phyloP scores from a whole-genome alignment of 495 filamentous ascomycete species.

The Cenococcum geophilum region DNA sequence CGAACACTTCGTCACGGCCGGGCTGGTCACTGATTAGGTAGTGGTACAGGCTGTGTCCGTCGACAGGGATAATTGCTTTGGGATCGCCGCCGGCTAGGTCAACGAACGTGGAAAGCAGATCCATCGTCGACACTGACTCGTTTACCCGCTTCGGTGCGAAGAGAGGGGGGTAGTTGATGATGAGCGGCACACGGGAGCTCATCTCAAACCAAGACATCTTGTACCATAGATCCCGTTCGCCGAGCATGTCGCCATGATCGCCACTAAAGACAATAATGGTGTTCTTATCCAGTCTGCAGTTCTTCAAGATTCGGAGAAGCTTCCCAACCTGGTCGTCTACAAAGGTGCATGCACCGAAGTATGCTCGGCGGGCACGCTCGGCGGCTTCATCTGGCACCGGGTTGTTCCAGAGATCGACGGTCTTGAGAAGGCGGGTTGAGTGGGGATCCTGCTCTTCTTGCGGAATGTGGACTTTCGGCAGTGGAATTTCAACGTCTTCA shows the following conservation, averaged over 20 bases:
- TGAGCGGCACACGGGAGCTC: constrained; percentile 73
- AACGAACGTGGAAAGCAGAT: constrained; percentile 77
- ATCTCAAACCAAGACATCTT: constrained; percentile 91
- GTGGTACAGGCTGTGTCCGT: constrained; percentile 66
- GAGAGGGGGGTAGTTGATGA: constrained; percentile 63
- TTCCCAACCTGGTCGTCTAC: constrained; percentile 83
- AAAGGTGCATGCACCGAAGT: constrained; percentile 83
- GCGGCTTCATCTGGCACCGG: constrained; percentile 73
- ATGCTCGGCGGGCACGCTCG: constrained; percentile 70
- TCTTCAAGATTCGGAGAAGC: constrained; percentile 63
- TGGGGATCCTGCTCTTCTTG: constrained; percentile 76
- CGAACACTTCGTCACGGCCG: constrained; percentile 68
- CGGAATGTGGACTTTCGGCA: constrained; percentile 67
- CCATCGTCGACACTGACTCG: constrained; percentile 77
- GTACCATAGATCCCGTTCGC: constrained; percentile 85
- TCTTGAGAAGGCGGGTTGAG: constrained; percentile 70
- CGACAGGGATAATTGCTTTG: constrained; percentile 60
- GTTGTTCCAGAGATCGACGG: constrained; percentile 72
- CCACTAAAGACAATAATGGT: constrained; percentile 84
- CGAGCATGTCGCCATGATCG: constrained; percentile 90
- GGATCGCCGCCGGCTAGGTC: constrained; percentile 66
- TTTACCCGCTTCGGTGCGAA: constrained; percentile 63
- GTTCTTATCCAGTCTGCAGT: constrained; percentile 68
- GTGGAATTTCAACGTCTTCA: constrained; percentile 73
- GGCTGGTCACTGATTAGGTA: constrained; percentile 55